Percentiles rank a stretch among this genome's conserved stretches.
Evolutionary conservation across 1,139 yeast species (phyloP).

Genomic region (Yamadazyma membranifaciens): DNA sequence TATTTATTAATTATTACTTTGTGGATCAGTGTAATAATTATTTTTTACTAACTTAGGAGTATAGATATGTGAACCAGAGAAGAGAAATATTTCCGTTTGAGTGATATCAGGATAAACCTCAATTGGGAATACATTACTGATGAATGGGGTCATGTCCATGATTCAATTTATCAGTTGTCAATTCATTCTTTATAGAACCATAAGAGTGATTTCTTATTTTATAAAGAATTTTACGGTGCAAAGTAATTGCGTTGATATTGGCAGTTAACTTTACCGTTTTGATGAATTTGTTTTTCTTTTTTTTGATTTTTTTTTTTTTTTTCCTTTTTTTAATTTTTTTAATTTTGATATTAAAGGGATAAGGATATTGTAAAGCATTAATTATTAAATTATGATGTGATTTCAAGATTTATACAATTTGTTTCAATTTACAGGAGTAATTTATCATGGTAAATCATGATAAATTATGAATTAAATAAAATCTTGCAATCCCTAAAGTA

Average conservation of each 20-base stretch:
- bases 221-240: background rate
- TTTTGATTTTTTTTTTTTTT: constrained; percentile 2
- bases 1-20: background rate
- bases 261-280: background rate
- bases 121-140: background rate
- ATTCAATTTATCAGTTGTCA: background rate
- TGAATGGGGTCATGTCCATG: background rate
- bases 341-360: constrained; percentile 1
- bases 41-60: constrained; percentile 10
- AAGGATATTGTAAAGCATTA: constrained; percentile 2
- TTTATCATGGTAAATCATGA: too few relatives aligned
- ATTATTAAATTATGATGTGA: background rate
- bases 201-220: background rate
- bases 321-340: constrained; percentile 1
- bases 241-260: background rate
- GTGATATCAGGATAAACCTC: background rate
- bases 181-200: background rate
- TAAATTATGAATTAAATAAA: too few relatives aligned
- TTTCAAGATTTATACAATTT: too few relatives aligned
- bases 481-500: too few relatives aligned
- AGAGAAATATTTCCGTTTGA: background rate
- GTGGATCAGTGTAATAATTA: background rate
- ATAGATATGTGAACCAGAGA: constrained; percentile 4
- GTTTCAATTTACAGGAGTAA: background rate
- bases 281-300: constrained; percentile 1